Evolutionary conservation across 495 filamentous ascomycete species (phyloP).

Genomic region (Penicillium goetzii): DNA sequence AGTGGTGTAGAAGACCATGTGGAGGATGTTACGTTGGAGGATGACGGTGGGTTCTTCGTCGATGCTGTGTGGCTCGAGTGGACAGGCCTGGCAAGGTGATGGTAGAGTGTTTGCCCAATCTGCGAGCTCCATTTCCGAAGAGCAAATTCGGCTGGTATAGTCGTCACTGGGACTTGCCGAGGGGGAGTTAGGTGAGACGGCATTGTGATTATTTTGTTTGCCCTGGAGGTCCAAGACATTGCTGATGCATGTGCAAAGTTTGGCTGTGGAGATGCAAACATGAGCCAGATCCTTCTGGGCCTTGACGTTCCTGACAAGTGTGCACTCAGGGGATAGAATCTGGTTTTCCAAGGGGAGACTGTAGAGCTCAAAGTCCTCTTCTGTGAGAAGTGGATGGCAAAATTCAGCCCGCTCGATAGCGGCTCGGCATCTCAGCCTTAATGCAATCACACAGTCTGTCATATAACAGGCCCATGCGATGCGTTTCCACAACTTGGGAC

Average conservation of each 20-base stretch:
- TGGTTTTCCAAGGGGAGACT: background rate
- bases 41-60: slow-evolving; percentile 15
- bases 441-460: slow-evolving; percentile 22
- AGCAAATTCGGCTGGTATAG: slow-evolving; percentile 5
- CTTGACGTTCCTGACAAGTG: slow-evolving; percentile 4
- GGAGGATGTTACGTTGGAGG: slow-evolving; percentile 25
- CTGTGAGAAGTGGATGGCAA: slow-evolving; percentile 14
- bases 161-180: slow-evolving; percentile 7
- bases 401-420: slow-evolving; percentile 19
- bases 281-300: slow-evolving; percentile 17
- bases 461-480: slow-evolving; percentile 31
- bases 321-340: background rate
- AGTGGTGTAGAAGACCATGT: slow-evolving; percentile 27
- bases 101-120: slow-evolving; percentile 26
- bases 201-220: slow-evolving; percentile 6
- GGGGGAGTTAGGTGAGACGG: slow-evolving; percentile 4
- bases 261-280: slow-evolving; percentile 22
- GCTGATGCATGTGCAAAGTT: slow-evolving; percentile 22
- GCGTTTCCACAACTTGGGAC: slow-evolving; percentile 21
- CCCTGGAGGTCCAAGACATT: slow-evolving; percentile 25
- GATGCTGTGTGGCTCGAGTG: slow-evolving; percentile 1
- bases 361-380: slow-evolving; percentile 22
- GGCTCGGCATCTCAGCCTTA: slow-evolving; percentile 21
- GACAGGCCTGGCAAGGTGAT: slow-evolving; percentile 12
- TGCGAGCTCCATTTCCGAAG: slow-evolving; percentile 18